Base-by-base conservation (phyloP, 768 basidiomycete species). In the Podaxis mareebaensis region DNA sequence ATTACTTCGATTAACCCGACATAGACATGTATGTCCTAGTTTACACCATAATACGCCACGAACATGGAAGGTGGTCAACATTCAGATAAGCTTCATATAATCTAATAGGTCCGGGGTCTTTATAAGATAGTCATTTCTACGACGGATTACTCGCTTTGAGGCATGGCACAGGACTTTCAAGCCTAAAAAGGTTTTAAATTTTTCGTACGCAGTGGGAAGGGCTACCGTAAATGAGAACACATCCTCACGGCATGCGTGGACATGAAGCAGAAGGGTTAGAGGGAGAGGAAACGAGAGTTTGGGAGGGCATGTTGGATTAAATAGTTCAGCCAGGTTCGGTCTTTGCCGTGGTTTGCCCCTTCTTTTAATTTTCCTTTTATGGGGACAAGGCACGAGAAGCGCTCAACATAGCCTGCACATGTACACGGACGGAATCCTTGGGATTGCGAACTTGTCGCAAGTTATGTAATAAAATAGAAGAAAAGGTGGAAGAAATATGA, bases 351-450 rank as follows among this genome's bases (percentile, higher is more conserved):
- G 36, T 49, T 46, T 44, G 6, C 12, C 46, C 55, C 33, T 63
- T 59, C 53, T 58, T 62, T 66, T 58, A 52, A 53, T 62, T 66
- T 61, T 57, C 58, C 58, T 53, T 58, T 57, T 64, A 46, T 49
- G 57, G 65, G 54, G 53, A 61, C 58, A 64, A 72, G 70, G 72
- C 63, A 72, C 70, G 66, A 65, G 67, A 68, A 42, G 52, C 40
- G 52, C 51, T 17, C 36, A 13, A n/a, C 24, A 60, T 20, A 54
- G 28, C 53, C 15, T 53, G 20, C 26, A 24, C 60, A 60, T 33
- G 30, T n/a, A 13, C 30, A 48, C 11, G 15, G 15, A 22, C 46
- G 40, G 59, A 53, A 57, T 39, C 54, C 62, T 22, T 54, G 65
- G 64, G 58, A 60, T 65, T 69, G 69, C 68, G 70, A 69, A 52